Evolutionary conservation across 2,329 filamentous ascomycete genomes (phyloP).

Genomic region (Cladosporium austrohemisphaericum): DNA sequence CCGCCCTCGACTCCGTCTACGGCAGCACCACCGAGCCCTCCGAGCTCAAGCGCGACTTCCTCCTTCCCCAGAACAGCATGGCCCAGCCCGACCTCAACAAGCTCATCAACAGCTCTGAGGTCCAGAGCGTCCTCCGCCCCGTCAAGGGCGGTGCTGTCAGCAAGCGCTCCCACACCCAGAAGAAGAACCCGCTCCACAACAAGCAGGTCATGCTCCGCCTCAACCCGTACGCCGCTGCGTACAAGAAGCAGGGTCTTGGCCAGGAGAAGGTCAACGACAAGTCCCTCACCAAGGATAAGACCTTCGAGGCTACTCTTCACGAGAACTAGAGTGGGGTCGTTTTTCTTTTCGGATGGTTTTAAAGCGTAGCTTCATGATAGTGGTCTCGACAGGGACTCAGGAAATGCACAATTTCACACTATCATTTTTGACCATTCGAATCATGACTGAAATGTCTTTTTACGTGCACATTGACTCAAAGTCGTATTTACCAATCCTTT

Average conservation of each 20-base stretch:
- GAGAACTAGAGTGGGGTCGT: constrained; percentile 42
- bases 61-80: constrained; percentile 88
- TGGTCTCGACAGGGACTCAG: constrained; percentile 8
- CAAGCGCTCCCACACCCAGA: constrained; percentile 89
- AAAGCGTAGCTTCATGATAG: constrained; percentile 12
- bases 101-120: constrained; percentile 98
- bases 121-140: constrained; percentile 90
- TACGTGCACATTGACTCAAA: too few relatives aligned
- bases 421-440: not conserved
- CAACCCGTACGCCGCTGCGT: constrained; percentile 94
- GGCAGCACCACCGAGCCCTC: constrained; percentile 86
- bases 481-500: too few relatives aligned
- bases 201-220: constrained; percentile 97
- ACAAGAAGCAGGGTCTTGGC: constrained; percentile 80
- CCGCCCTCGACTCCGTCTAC: constrained; percentile 95
- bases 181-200: constrained; percentile 99
- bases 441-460: too few relatives aligned
- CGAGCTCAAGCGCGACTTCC: constrained; percentile 97
- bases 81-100: constrained; percentile 92
- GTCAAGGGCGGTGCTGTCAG: constrained; percentile 86
- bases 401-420: constrained; percentile 13
- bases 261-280: constrained; percentile 64
- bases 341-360: constrained; percentile 12
- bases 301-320: constrained; percentile 48
- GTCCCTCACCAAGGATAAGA: constrained; percentile 52